These are phyloP conservation scores for Fusarium virguliforme DNA, from an alignment of 2,329 filamentous ascomycete species.

Conservation along the genomic window DNA sequence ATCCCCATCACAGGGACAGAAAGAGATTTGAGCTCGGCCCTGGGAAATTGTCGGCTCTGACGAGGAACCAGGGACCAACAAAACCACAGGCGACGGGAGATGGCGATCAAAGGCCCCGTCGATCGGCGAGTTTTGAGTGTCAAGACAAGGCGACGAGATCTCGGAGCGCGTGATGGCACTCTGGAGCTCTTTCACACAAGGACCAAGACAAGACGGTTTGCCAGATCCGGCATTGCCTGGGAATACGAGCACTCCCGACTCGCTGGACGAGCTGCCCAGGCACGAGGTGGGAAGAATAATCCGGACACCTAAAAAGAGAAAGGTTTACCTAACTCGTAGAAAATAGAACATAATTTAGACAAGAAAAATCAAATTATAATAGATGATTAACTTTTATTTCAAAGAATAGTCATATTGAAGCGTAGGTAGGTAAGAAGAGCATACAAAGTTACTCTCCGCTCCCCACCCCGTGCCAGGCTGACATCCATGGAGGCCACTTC, in stretches of 20 bases:
- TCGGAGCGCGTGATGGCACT: background rate
- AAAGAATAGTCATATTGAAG: no score
- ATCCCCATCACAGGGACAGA: conserved; percentile 37
- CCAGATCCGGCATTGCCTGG: conserved; percentile 1
- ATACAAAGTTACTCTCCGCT: no score
- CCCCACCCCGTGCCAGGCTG: background rate
- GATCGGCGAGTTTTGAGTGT: conserved; percentile 23
- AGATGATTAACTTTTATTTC: no score
- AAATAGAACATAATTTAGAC: no score
- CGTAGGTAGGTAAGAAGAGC: no score
- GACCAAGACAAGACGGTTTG: conserved; percentile 1
- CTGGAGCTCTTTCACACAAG: background rate
- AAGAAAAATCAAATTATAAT: no score
- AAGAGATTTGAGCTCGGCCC: conserved; percentile 29
- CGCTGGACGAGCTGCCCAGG: background rate
- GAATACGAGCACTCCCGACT: conserved; percentile 15
- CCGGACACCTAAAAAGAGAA: no score
- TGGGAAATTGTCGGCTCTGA: conserved; percentile 16
- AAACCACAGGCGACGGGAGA: conserved; percentile 8
- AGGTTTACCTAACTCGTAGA: no score
- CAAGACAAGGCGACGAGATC: conserved; percentile 28
- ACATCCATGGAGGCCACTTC: conserved; percentile 20
- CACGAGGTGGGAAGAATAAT: no score
- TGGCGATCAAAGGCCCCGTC: conserved; percentile 26
- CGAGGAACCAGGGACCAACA: conserved; percentile 7